Percentiles rank a stretch among this genome's conserved stretches.
Evolutionary conservation across 1,284 basidiomycete genomes (phyloP).

Genomic region (Ceratobasidium sp.): DNA sequence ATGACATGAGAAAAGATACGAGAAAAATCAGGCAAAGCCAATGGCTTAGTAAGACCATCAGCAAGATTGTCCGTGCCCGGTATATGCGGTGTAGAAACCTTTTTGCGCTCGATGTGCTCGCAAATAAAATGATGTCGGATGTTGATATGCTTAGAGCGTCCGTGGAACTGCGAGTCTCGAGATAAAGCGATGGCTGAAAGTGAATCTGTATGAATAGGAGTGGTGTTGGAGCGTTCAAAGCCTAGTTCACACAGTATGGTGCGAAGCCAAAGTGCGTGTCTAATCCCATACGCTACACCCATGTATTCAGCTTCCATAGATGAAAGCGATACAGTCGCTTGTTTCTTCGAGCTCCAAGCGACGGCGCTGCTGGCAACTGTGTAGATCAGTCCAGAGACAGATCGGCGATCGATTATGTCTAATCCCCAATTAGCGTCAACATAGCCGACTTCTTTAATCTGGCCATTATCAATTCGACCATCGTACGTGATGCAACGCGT

Average conservation of each 20-base stretch:
- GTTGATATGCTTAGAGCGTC: constrained; percentile 52
- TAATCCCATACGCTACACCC: constrained; percentile 49
- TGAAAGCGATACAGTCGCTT: constrained; percentile 54
- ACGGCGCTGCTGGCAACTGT: constrained; percentile 51
- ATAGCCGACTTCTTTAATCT: constrained; percentile 7
- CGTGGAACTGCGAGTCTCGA: constrained; percentile 48
- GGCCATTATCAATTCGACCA: constrained; percentile 35
- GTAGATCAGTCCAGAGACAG: constrained; percentile 57
- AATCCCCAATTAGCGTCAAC: constrained; percentile 48
- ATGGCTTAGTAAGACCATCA: constrained; percentile 49
- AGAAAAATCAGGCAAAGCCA: constrained; percentile 35
- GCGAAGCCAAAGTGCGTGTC: constrained; percentile 51
- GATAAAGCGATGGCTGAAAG: constrained; percentile 47
- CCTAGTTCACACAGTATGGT: constrained; percentile 47
- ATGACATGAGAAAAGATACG: constrained; percentile 3
- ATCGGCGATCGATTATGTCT: constrained; percentile 50
- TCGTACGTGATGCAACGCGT: not conserved
- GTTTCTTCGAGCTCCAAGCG: constrained; percentile 57
- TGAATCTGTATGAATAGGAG: constrained; percentile 49
- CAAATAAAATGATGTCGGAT: constrained; percentile 51
- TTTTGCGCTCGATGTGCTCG: constrained; percentile 51
- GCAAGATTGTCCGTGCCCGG: constrained; percentile 44
- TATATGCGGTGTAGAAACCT: not conserved
- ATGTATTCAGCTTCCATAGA: constrained; percentile 57
- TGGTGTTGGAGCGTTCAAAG: constrained; percentile 33